phyloP scores from a whole-genome alignment of 1,284 basidiomycete species.

The Peniophora sp. region DNA sequence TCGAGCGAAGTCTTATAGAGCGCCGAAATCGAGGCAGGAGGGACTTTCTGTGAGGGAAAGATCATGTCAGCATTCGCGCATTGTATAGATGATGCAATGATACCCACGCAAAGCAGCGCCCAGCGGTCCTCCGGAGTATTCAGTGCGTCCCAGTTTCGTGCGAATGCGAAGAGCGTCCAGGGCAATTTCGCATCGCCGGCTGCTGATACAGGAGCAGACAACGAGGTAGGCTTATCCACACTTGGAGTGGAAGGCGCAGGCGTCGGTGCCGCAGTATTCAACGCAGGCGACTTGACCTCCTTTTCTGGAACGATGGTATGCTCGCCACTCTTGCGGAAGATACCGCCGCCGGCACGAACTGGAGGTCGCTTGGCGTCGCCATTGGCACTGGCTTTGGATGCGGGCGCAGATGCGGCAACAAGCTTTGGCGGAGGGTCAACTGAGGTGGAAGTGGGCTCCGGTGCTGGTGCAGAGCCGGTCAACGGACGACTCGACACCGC shows the following conservation, averaged over 20 bases:
- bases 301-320: slow-evolving; percentile 31
- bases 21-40: slow-evolving; percentile 42
- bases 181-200: slow-evolving; percentile 19
- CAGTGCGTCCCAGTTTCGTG: slow-evolving; percentile 40
- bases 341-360: slow-evolving; percentile 32
- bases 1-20: slow-evolving; percentile 64
- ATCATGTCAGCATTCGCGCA: not conserved
- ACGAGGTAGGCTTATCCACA: too few species aligned
- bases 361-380: not conserved
- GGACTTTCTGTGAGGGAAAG: slow-evolving; percentile 20
- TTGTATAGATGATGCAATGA: not conserved
- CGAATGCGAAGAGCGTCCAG: slow-evolving; percentile 52
- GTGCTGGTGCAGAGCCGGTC: slow-evolving; percentile 6
- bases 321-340: slow-evolving; percentile 47
- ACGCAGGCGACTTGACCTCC: not conserved
- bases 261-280: not conserved
- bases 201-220: slow-evolving; percentile 1
- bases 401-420: too few species aligned
- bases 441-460: not conserved
- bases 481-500: slow-evolving; percentile 8
- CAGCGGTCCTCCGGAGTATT: slow-evolving; percentile 34
- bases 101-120: slow-evolving; percentile 44
- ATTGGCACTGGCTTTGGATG: too few species aligned
- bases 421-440: not conserved
- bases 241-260: not conserved